Percentiles rank a stretch among this genome's conserved stretches.
Evolutionary conservation across 2,329 filamentous ascomycete genomes (phyloP).

Genomic region (Penicillium thymicola): DNA sequence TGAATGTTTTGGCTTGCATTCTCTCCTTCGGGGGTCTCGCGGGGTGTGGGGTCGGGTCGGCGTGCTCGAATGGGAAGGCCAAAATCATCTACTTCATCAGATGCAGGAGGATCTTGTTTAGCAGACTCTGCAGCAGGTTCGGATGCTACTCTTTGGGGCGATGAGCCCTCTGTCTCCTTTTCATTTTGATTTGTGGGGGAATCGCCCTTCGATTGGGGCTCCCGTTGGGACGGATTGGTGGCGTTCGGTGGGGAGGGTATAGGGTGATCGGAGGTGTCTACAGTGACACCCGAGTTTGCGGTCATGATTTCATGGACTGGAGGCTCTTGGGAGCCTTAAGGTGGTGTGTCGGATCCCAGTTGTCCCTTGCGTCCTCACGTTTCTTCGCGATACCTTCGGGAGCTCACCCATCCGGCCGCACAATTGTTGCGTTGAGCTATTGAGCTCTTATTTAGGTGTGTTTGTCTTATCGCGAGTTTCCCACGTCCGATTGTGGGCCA

Average conservation of each 20-base stretch:
- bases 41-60: slow-evolving; percentile 12
- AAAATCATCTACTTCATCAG: slow-evolving; percentile 37
- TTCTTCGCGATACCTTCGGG: slow-evolving; percentile 10
- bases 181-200: slow-evolving; percentile 8
- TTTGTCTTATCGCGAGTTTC: slow-evolving; percentile 1
- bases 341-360: slow-evolving; percentile 17
- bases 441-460: neutral
- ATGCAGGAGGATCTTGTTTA: slow-evolving; percentile 3
- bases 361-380: slow-evolving; percentile 12
- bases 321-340: slow-evolving; percentile 3
- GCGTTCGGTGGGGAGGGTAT: slow-evolving; percentile 17
- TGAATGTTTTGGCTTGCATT: slow-evolving; percentile 23
- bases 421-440: neutral
- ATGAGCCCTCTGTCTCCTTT: slow-evolving; percentile 17
- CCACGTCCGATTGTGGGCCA: slow-evolving; percentile 10
- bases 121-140: slow-evolving; percentile 1
- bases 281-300: slow-evolving; percentile 26
- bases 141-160: slow-evolving; percentile 3
- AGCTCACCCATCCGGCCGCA: slow-evolving; percentile 19
- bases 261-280: slow-evolving; percentile 26
- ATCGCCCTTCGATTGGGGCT: slow-evolving; percentile 2
- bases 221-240: slow-evolving; percentile 2
- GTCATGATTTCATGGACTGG: slow-evolving; percentile 31
- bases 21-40: slow-evolving; percentile 13
- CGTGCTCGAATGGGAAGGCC: slow-evolving; percentile 37